Evolutionary conservation across 352 stramenopile species (phyloP), one percentile per base, ranked within the genome.

Genomic region (Phytopythium boreale): DNA sequence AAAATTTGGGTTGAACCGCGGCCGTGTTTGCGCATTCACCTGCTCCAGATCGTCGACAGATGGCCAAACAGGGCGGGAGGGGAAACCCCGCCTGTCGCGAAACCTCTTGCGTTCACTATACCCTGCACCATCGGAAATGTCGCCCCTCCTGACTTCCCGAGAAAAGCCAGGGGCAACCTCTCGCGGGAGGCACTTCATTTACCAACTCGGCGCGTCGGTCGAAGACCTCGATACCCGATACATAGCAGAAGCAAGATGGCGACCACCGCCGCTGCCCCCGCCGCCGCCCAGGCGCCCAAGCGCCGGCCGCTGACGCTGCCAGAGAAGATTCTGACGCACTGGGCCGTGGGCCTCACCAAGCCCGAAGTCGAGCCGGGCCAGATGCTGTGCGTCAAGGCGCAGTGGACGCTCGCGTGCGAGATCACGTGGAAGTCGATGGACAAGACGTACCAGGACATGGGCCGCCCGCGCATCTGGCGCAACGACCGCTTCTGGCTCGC

Each of bases 341-440:
- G 77, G 70, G 83, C 83, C 56, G 80, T 94, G 50, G 85, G 85
- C 3, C 80, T 92, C 34, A 79, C 75, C 26, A 71, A 84, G 59
- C 83, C 83, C 24, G 80, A 84, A 64, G 75, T 94, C 14, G 57
- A 76, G 37, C 82, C 82, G 2, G 80, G 79, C 20, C 80, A 94
- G 59, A 91, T 94, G 82, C 76, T 94, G 61, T 94, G 85, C 70
- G 85, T 94, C 44, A 92, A 94, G 64, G 75, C 79, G 47, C 80
- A 92, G 70, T 94, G 85, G 85, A 92, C 85, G 61, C 72, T 94
- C 26, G 85, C 85, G 19, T 92, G 85, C 65, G 85, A 94, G 71
- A 91, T 94, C 77, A 94, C 85, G 64, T 94, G 85, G 85, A 94
- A 94, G 72, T 92, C 83, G 20, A 94, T 94, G 85, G 85, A 94